Conservation (phyloP, 139 green algal genomes). For the Chlamydomonas schloesseri region DNA sequence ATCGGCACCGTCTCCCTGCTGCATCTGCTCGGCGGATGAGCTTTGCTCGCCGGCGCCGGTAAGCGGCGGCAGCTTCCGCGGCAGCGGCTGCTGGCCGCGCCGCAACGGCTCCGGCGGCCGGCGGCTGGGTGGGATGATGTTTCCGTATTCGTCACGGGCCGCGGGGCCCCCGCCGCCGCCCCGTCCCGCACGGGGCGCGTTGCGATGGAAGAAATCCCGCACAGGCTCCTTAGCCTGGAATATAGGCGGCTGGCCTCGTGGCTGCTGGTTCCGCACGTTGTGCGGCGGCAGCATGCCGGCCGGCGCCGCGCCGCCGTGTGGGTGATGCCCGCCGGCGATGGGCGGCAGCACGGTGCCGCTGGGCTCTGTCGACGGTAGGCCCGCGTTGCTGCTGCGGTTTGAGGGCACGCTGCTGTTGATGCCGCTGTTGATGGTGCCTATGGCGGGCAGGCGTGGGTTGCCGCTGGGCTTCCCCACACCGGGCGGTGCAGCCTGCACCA, state of each 20-base stretch:
- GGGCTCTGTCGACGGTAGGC: not conserved
- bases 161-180: not conserved
- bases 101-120: slow-evolving; percentile 16
- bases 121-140: not conserved
- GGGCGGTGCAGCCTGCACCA: slow-evolving; percentile 24
- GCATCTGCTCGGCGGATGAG: not conserved
- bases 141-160: not conserved
- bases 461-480: slow-evolving; percentile 3
- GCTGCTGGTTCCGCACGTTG: not conserved
- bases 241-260: slow-evolving; percentile 25
- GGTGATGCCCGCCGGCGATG: not conserved
- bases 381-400: not conserved
- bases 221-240: slow-evolving; percentile 51
- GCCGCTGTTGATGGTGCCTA: not conserved
- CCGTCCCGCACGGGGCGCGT: not conserved
- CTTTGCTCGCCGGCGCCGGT: not conserved
- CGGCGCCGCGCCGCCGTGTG: not conserved
- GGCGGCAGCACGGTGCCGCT: slow-evolving; percentile 15
- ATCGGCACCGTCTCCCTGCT: not conserved
- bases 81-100: no score
- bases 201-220: slow-evolving; percentile 41
- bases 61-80: slow-evolving; percentile 8
- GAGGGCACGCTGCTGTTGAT: not conserved
- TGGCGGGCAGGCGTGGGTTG: not conserved
- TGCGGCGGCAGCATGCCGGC: not conserved